These are phyloP conservation scores for Ilex paraguariensis DNA, from an alignment of 305 asterid species.

Conservation along the genomic window DNA sequence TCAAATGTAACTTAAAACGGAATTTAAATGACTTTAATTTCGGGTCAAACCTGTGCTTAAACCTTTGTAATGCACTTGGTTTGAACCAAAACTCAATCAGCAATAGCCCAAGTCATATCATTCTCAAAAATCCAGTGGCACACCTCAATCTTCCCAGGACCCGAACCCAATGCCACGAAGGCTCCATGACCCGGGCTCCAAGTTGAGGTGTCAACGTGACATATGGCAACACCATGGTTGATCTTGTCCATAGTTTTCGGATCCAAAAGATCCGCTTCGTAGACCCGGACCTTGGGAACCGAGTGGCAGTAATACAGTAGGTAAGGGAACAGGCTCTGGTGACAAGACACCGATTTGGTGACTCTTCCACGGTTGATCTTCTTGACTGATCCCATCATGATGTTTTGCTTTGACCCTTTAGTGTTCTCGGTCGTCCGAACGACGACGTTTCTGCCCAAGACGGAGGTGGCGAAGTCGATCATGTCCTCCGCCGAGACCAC, in stretches of 20 bases:
- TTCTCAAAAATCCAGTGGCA: constrained; percentile 92
- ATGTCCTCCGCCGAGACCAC: constrained; percentile 74
- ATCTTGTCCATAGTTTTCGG: constrained; percentile 40
- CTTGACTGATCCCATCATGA: constrained; percentile 49
- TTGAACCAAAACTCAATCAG: constrained; percentile 26
- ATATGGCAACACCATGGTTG: constrained; percentile 72
- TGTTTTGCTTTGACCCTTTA: constrained; percentile 32
- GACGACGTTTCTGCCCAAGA: constrained; percentile 55
- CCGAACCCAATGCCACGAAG: constrained; percentile 57
- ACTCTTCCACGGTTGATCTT: constrained; percentile 61
- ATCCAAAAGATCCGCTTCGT: constrained; percentile 70
- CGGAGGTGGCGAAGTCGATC: constrained; percentile 75
- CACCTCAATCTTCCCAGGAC: constrained; percentile 75
- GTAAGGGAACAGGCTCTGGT: constrained; percentile 75
- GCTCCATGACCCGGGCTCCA: constrained; percentile 89
- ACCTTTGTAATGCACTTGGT: too few species aligned
- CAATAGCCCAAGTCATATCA: constrained; percentile 72
- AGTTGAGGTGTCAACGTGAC: constrained; percentile 69
- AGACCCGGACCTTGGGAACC: constrained; percentile 82
- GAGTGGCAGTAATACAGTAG: constrained; percentile 84
- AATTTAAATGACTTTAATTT: too few species aligned
- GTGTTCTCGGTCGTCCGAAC: constrained; percentile 55
- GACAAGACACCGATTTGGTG: constrained; percentile 79
- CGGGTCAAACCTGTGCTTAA: too few species aligned
- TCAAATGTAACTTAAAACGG: too few species aligned